phyloP scores from a whole-genome alignment of 2,329 filamentous ascomycete genomes.

The Aplosporella prunicola region DNA sequence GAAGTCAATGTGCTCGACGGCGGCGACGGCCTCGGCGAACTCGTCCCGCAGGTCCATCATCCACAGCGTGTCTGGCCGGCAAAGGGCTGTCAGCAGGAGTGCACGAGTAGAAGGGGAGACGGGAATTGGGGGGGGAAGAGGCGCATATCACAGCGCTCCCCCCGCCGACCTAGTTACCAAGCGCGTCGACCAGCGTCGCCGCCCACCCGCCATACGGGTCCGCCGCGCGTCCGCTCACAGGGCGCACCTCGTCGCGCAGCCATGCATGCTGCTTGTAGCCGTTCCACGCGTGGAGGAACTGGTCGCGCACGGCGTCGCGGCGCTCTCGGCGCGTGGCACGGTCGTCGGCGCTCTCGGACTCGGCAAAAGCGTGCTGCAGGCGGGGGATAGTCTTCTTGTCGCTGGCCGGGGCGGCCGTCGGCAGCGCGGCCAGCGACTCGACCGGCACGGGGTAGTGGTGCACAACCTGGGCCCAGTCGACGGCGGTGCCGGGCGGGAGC shows the following conservation, averaged over 20 bases:
- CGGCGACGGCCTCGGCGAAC: conserved; percentile 37
- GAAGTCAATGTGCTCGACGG: conserved; percentile 38
- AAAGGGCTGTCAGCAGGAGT: neutral
- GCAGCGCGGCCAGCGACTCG: conserved; percentile 26
- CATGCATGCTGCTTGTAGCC: conserved; percentile 37
- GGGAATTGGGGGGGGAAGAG: no score
- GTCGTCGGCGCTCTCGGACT: conserved; percentile 23
- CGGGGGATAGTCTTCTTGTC: conserved; percentile 25
- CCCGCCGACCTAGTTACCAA: neutral
- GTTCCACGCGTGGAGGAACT: conserved; percentile 35
- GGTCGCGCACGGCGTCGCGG: conserved; percentile 29
- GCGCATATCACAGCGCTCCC: no score
- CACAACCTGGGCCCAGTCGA: conserved; percentile 31
- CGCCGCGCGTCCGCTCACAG: conserved; percentile 28
- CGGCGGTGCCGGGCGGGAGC: neutral
- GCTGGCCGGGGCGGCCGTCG: conserved; percentile 26
- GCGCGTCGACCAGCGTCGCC: conserved; percentile 36
- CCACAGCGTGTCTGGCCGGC: conserved; percentile 36
- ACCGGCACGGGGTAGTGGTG: conserved; percentile 32
- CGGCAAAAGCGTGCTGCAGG: conserved; percentile 32
- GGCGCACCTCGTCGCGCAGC: conserved; percentile 38
- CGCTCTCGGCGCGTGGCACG: conserved; percentile 21
- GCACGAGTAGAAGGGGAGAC: no score
- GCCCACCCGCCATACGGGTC: conserved; percentile 41
- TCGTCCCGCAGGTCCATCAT: conserved; percentile 41